A percentile compares a stretch with the other conserved stretches of the same genome.
These are phyloP conservation scores for Rhodosporidiobolus sp. DNA, from an alignment of 768 basidiomycete genomes.

Conservation along the genomic window DNA sequence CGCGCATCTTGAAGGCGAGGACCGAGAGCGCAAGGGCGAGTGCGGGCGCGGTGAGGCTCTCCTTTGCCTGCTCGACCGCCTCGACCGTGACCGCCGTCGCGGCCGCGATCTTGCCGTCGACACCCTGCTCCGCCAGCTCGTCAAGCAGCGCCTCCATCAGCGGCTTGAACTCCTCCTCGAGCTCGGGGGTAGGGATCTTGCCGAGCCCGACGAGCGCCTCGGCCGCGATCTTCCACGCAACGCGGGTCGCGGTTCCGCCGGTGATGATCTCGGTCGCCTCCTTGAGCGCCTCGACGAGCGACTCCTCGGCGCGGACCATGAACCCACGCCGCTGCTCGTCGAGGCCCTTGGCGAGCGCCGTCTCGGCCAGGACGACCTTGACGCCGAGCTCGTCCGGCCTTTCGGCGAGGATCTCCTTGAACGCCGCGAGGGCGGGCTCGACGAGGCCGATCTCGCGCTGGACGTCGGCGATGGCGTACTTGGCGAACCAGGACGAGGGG, in stretches of 20 bases:
- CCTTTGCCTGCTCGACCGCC: not conserved
- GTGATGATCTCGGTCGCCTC: conserved; percentile 57
- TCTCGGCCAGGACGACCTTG: conserved; percentile 65
- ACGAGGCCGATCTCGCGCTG: conserved; percentile 72
- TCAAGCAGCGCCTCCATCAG: conserved; percentile 11
- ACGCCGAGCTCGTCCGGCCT: conserved; percentile 70
- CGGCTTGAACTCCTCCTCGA: not conserved
- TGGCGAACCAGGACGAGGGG: conserved; percentile 75
- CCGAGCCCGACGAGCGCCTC: conserved; percentile 73
- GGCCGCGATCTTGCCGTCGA: conserved; percentile 38
- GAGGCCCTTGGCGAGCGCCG: conserved; percentile 68
- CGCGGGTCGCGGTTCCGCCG: conserved; percentile 60
- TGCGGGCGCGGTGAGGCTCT: not conserved
- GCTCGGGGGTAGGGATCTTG: conserved; percentile 29
- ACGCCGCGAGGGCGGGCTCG: conserved; percentile 67
- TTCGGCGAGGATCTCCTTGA: conserved; percentile 58
- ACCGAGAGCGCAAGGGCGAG: conserved; percentile 45
- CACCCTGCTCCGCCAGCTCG: conserved; percentile 20
- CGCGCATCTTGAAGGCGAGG: conserved; percentile 42
- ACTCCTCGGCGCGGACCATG: conserved; percentile 66
- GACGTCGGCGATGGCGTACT: conserved; percentile 79
- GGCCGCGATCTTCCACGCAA: conserved; percentile 76
- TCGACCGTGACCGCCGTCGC: conserved; percentile 27
- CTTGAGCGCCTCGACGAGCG: conserved; percentile 63
- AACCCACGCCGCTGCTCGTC: conserved; percentile 68